These are phyloP conservation scores for Trichoderma breve DNA, from an alignment of 2,329 filamentous ascomycete genomes.

Conservation along the genomic window DNA sequence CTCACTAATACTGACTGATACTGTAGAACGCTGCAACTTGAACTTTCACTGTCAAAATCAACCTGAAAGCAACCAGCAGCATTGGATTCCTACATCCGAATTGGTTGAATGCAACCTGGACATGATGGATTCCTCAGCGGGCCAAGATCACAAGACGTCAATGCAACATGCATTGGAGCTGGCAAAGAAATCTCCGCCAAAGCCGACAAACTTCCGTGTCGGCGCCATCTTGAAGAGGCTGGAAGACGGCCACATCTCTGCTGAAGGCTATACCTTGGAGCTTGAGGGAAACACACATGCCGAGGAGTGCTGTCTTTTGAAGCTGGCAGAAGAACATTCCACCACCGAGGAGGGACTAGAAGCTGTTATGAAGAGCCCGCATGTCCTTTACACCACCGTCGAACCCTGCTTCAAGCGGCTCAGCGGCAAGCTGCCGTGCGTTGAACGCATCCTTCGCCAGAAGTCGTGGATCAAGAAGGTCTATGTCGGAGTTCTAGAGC, in stretches of 20 bases:
- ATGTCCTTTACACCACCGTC: slow-evolving; percentile 83
- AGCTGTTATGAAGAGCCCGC: slow-evolving; percentile 31
- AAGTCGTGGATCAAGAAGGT: slow-evolving; percentile 67
- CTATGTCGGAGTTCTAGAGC: slow-evolving; percentile 85
- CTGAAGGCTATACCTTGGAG: slow-evolving; percentile 88
- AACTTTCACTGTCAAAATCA: too few species aligned
- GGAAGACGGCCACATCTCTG: slow-evolving; percentile 58
- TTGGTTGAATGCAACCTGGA: background rate
- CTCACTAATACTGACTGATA: background rate
- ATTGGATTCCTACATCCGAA: background rate
- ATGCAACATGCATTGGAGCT: slow-evolving; percentile 74
- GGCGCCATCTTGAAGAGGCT: slow-evolving; percentile 79
- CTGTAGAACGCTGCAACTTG: background rate
- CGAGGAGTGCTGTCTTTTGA: slow-evolving; percentile 86
- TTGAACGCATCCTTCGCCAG: slow-evolving; percentile 70
- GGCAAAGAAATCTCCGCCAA: slow-evolving; percentile 76
- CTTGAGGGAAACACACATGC: slow-evolving; percentile 92
- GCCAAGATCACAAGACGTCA: slow-evolving; percentile 46
- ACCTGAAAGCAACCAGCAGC: background rate
- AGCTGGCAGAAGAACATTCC: slow-evolving; percentile 54
- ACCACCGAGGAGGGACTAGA: slow-evolving; percentile 56
- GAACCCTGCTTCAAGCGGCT: slow-evolving; percentile 76
- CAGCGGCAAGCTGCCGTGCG: slow-evolving; percentile 74
- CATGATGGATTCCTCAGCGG: slow-evolving; percentile 27
- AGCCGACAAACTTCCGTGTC: slow-evolving; percentile 88